Evolutionary conservation across 192 early-diverging fungal genomes (phyloP).

Genomic region (Obelidium mucronatum): DNA sequence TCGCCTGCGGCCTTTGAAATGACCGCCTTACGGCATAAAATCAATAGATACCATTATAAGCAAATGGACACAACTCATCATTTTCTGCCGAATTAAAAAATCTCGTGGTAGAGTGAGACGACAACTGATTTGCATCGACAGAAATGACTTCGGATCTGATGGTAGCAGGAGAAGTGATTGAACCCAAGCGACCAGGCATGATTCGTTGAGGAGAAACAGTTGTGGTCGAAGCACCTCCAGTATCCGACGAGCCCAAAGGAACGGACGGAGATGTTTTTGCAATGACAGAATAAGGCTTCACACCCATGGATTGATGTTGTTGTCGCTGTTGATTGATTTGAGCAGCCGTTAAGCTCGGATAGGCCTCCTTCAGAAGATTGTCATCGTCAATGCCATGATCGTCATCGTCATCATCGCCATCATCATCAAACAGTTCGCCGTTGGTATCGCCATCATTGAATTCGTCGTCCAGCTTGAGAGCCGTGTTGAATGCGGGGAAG

Average conservation of each 20-base stretch:
- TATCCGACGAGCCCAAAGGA: not conserved
- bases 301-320: not conserved
- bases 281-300: conserved; percentile 29
- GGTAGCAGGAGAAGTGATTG: not conserved
- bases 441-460: not conserved
- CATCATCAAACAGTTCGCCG: not conserved
- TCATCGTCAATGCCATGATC: no score
- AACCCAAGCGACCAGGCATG: not conserved
- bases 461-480: not conserved
- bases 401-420: no score
- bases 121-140: not conserved
- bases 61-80: conserved; percentile 52
- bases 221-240: not conserved
- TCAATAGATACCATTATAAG: conserved; percentile 41
- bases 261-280: conserved; percentile 17
- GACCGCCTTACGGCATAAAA: no score
- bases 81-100: conserved; percentile 9
- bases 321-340: no score
- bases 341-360: no score
- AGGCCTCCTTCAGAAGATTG: no score
- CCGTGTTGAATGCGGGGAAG: not conserved
- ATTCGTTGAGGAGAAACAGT: no score
- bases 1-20: no score
- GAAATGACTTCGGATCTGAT: not conserved
- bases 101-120: no score